phyloP scores from a whole-genome alignment of 768 basidiomycete species.

The Psilocybe cyanescens region DNA sequence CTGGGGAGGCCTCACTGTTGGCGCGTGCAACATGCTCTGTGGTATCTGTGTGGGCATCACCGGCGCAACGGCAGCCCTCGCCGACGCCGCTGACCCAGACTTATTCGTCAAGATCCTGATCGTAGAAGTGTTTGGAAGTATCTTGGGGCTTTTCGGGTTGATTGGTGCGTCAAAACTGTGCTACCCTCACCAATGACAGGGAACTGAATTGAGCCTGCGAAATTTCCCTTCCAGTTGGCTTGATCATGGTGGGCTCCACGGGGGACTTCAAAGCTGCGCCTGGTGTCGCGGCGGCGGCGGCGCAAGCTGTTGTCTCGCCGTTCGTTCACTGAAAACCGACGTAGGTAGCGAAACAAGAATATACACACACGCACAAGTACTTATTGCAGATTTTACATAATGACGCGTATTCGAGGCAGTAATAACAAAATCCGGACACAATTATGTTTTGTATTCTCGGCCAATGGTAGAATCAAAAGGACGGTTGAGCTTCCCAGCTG shows the following conservation, averaged over 20 bases:
- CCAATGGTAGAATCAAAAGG: too few relatives aligned
- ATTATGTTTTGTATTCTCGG: too few relatives aligned
- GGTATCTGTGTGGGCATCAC: slow-evolving; percentile 94
- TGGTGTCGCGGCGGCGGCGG: slow-evolving; percentile 32
- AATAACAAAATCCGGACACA: background rate
- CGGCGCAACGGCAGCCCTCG: slow-evolving; percentile 92
- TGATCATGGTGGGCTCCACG: slow-evolving; percentile 78
- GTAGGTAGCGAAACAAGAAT: background rate
- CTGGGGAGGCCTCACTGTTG: slow-evolving; percentile 96
- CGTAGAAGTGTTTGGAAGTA: slow-evolving; percentile 92
- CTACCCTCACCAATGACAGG: background rate
- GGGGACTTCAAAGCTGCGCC: slow-evolving; percentile 54
- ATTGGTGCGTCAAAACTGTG: slow-evolving; percentile 65
- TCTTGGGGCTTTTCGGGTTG: slow-evolving; percentile 90
- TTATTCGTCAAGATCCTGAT: slow-evolving; percentile 97
- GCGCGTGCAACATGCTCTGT: slow-evolving; percentile 92
- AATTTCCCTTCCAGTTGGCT: slow-evolving; percentile 57
- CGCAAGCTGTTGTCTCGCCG: slow-evolving; percentile 39
- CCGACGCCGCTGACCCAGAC: slow-evolving; percentile 93
- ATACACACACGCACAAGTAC: background rate
- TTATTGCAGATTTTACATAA: background rate
- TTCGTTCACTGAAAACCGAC: slow-evolving; percentile 35
- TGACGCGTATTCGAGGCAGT: background rate
- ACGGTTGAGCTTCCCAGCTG: too few relatives aligned
- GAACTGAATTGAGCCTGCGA: background rate